Evolutionary conservation across 371 early-diverging fungal genomes (phyloP).

Genomic region (Zopfochytrium polystomum): DNA sequence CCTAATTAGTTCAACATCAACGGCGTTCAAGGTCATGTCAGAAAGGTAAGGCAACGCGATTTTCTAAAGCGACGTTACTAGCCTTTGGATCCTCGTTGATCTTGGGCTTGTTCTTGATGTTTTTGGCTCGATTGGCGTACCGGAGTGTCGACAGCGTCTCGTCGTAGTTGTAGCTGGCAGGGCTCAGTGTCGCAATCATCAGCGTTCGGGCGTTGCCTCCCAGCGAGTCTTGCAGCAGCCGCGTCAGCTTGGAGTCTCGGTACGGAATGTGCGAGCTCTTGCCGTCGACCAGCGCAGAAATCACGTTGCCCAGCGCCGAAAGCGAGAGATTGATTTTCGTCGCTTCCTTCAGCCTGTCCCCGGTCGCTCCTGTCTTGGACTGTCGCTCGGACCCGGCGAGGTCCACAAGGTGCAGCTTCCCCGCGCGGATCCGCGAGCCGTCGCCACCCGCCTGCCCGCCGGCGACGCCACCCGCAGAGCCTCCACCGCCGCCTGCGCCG

Average conservation of each 20-base stretch:
- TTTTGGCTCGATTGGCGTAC: constrained; percentile 87
- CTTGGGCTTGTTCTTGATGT: constrained; percentile 74
- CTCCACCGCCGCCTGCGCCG: constrained; percentile 21
- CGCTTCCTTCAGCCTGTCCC: constrained; percentile 85
- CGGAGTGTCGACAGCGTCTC: constrained; percentile 82
- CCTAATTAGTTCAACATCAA: no score
- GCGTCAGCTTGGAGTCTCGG: constrained; percentile 72
- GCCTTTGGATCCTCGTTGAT: constrained; percentile 55
- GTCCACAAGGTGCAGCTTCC: constrained; percentile 83
- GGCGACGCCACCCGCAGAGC: constrained; percentile 2
- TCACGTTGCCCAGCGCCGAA: constrained; percentile 93
- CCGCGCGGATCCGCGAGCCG: constrained; percentile 38
- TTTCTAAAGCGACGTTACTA: no score
- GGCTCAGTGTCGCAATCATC: constrained; percentile 82
- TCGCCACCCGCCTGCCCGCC: not conserved
- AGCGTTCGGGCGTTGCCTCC: constrained; percentile 65
- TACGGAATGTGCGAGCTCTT: constrained; percentile 80
- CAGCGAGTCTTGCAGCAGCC: constrained; percentile 69
- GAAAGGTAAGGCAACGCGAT: no score
- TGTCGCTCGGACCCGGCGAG: constrained; percentile 95
- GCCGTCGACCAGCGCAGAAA: constrained; percentile 85
- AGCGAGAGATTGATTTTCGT: constrained; percentile 92
- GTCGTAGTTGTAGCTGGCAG: constrained; percentile 68
- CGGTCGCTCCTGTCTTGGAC: constrained; percentile 72
- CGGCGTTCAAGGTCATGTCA: no score